Evolutionary conservation across 345 rosid genomes (phyloP), one percentile per base, ranked within the genome.

Genomic region (Capsella bursapastoris): DNA sequence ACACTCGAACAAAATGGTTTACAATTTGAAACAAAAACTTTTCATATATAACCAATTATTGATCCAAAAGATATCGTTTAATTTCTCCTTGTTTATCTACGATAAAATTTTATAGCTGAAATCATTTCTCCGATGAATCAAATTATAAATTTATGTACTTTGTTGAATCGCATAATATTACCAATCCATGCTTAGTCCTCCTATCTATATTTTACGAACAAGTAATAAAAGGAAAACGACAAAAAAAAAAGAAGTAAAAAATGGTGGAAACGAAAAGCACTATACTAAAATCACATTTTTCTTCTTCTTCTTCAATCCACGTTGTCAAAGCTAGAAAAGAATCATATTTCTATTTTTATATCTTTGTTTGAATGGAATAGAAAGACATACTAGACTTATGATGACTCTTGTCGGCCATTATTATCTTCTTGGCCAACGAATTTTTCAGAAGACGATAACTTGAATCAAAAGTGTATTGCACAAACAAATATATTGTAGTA

Each of bases 381-480:
- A 59, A 61, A 22, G 52, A 68, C 18, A 44, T 61, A 68, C 8
- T 16, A 47, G 64, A 62, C 79, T 75, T 68, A 61, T 62, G 74
- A 68, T 76, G 70, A 68, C 79, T 69, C 74, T 25, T 76, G 74
- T 68, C 79, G 79, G 79, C 70, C 79, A 75, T 75, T 68, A 61
- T 51, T 22, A 22, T 22, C 25, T n/a, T 51, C 7, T n/a, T 68
- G 51, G 64, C 48, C 69, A 75, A 68, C 63, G 69, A 75, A 32
- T 75, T 68, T 22, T 29, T 68, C 57, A 68, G 58, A 75, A 53
- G 70, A 22, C 25, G 25, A 68, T 75, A 49, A 52, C 55, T 50
- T 68, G 27, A 44, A 68, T 75, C 27, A 45, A 75, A 74, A 50
- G 78, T 50, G 73, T 29, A 67, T 75, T 68, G 50, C 70, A 51